Percentiles rank a stretch among this genome's conserved stretches.
phyloP scores from a whole-genome alignment of 345 rosid genomes.

The Turnera subulata region DNA sequence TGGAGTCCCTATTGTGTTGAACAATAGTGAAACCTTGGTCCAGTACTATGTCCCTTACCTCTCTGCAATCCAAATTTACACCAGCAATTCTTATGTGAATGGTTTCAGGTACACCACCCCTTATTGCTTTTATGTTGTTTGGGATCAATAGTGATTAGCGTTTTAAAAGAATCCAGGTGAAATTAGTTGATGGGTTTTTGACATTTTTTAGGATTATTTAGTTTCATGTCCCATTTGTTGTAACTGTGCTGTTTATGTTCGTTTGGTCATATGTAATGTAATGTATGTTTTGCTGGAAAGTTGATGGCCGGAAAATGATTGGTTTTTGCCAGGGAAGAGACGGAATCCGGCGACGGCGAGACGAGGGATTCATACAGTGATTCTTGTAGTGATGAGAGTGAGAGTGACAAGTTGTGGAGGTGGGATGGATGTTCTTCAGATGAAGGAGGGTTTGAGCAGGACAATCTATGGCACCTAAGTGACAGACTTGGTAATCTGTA shows the following conservation, averaged over 20 bases:
- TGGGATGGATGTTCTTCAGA: constrained; percentile 83
- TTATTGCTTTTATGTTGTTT: neutral
- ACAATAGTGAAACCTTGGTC: constrained; percentile 71
- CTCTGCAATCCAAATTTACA: constrained; percentile 93
- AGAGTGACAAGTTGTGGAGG: constrained; percentile 76
- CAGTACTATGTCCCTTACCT: constrained; percentile 98
- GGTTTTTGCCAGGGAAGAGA: constrained; percentile 58
- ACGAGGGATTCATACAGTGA: constrained; percentile 83
- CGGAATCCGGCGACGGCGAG: constrained; percentile 68
- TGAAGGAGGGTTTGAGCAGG: constrained; percentile 81
- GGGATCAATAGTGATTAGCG: no score
- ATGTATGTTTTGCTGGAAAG: neutral
- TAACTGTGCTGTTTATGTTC: neutral
- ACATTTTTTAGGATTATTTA: no score
- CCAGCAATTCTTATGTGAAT: constrained; percentile 65
- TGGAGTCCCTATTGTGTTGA: constrained; percentile 73
- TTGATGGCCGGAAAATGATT: neutral
- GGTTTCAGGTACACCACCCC: constrained; percentile 48
- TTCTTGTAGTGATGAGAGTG: constrained; percentile 84
- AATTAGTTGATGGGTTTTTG: neutral
- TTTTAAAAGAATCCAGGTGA: neutral
- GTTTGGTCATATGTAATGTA: neutral
- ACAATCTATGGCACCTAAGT: constrained; percentile 55
- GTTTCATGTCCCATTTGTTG: neutral
- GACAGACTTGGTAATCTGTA: constrained; percentile 77